Evolutionary conservation across 2,329 filamentous ascomycete genomes (phyloP), one percentile per base, ranked within the genome.

Genomic region (Pseudogymnoascus sp.): DNA sequence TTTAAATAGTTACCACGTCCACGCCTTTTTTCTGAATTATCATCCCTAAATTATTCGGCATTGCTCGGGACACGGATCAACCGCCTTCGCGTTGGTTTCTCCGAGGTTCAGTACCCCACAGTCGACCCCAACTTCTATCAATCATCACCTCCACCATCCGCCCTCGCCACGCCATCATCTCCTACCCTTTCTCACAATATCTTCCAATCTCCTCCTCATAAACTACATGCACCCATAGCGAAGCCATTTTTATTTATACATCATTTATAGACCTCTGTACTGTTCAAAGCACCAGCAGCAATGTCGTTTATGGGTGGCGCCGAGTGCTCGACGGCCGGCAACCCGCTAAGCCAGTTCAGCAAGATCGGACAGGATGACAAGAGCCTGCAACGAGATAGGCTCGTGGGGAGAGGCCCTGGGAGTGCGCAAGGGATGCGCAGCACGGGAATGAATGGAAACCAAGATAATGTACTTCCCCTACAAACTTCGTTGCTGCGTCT

Each of bases 361-460:
- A 99, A 99, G 77, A 92, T 97, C 76, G 91, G 94, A 63, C 90
- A 95, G 73, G 91, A 96, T 82, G 94, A 99, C 79, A 96, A 92
- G 78, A 94, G 90, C 63, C 80, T 97, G 63, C 94, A 97, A 78
- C 84, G 92, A 71, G 94, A 99, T 76, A 86, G 94, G 64, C 81
- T 97, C 65, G 87, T 90, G 64, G 91, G 90, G 66, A 81, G 88
- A 67, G 87, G 86, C 0, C 88, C 90, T 0, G 87, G 84, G 6
- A 79, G 88, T 71, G 82, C 90, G 70, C 88, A 90, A 73, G 85
- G 89, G 70, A 92, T 96, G 80, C 84, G 91, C 66, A 92, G 84
- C 73, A 82, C 84, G 68, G 82, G 82, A 63, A 68, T 71, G 67
- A 69, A 66, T 65, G 71, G 71, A 25, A 85, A 85, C 58, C 90